Conservation (phyloP, 2,329 filamentous ascomycete genomes). For the Aspergillus chevalieri region DNA sequence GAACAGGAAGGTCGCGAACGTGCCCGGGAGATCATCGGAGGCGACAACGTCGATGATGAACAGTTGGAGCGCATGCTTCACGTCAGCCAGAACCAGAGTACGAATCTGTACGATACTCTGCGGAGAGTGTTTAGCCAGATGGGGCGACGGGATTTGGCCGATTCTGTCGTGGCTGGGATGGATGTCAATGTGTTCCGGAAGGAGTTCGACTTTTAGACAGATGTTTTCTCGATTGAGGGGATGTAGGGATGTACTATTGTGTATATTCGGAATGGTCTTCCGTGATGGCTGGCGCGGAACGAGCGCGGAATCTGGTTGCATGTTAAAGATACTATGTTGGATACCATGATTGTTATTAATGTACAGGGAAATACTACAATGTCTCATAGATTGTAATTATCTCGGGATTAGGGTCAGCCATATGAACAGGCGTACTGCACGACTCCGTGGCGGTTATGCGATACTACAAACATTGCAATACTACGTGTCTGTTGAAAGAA, state of each 20-base stretch:
- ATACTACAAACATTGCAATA: no score
- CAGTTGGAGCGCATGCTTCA: constrained; percentile 81
- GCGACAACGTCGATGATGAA: constrained; percentile 56
- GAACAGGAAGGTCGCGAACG: constrained; percentile 78
- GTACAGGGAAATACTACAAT: constrained; percentile 1
- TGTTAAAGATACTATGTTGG: constrained; percentile 6
- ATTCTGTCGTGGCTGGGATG: constrained; percentile 81
- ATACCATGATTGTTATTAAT: constrained; percentile 9
- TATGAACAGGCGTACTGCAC: no score
- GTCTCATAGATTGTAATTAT: no score
- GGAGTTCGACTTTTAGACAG: constrained; percentile 73
- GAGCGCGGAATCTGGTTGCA: not conserved
- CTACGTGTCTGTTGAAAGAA: no score
- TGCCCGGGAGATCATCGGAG: constrained; percentile 71
- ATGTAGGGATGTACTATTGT: not conserved
- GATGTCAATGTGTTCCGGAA: constrained; percentile 82
- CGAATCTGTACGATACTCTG: constrained; percentile 92
- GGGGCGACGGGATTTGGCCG: constrained; percentile 79
- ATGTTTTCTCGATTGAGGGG: no score
- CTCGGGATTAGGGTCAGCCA: no score
- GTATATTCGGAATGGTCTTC: not conserved
- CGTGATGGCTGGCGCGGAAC: not conserved
- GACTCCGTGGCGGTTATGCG: no score
- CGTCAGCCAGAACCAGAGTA: constrained; percentile 78
- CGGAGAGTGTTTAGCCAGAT: constrained; percentile 94